A percentile compares a stretch with the other conserved stretches of the same genome.
phyloP scores from a whole-genome alignment of 2,329 filamentous ascomycete genomes.

The Pyrenochaeta sp. region DNA sequence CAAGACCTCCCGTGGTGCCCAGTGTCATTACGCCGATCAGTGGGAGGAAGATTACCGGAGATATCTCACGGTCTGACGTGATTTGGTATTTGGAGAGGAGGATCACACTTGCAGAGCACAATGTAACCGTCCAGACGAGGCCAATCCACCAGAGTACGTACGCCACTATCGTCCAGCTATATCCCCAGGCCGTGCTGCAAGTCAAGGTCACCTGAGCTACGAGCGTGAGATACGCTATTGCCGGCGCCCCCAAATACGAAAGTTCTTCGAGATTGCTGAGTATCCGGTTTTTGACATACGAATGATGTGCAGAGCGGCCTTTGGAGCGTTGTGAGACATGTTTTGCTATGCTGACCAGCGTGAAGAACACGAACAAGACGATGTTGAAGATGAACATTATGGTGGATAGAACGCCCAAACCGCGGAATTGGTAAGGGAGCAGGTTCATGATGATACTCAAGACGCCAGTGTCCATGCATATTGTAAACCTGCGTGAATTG shows the following conservation, averaged over 20 bases:
- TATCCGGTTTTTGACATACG: conserved; percentile 39
- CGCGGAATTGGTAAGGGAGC: conserved; percentile 68
- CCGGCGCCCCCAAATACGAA: conserved; percentile 68
- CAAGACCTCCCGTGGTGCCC: conserved; percentile 22
- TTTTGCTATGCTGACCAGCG: conserved; percentile 12
- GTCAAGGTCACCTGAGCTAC: conserved; percentile 68
- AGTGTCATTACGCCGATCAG: conserved; percentile 26
- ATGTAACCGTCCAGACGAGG: conserved; percentile 24
- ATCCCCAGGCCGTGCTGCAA: conserved; percentile 70
- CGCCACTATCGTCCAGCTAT: conserved; percentile 66
- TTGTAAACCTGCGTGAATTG: conserved; percentile 15
- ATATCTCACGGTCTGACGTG: conserved; percentile 12
- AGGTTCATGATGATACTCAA: conserved; percentile 65
- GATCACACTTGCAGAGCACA: conserved; percentile 20
- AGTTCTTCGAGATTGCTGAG: conserved; percentile 70
- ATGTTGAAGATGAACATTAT: conserved; percentile 28
- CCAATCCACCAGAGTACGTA: conserved; percentile 33
- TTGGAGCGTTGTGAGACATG: conserved; percentile 1
- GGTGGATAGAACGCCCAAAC: conserved; percentile 17
- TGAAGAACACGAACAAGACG: conserved; percentile 18
- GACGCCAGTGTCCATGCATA: conserved; percentile 66
- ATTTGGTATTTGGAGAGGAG: conserved; percentile 20
- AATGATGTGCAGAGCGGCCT: conserved; percentile 10
- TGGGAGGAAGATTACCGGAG: conserved; percentile 24
- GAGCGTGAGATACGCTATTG: conserved; percentile 69